Evolutionary conservation across 352 stramenopile species (phyloP).

Genomic region (Proteromonas lacertae): DNA sequence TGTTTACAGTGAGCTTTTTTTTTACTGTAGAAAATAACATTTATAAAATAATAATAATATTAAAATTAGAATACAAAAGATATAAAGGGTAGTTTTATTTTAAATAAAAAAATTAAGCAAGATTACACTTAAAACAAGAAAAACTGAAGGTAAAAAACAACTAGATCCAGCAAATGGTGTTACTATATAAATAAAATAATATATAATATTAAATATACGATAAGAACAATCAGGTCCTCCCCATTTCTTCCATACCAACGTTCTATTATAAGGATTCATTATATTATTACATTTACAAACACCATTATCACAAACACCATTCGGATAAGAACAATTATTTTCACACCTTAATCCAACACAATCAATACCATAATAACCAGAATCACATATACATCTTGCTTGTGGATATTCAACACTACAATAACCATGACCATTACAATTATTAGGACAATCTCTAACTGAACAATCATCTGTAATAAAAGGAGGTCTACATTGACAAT

Average conservation of each 20-base stretch:
- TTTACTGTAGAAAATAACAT: too few species aligned
- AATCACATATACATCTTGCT: constrained; percentile 59
- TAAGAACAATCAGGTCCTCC: too few species aligned
- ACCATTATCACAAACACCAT: constrained; percentile 50
- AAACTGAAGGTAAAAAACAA: too few species aligned
- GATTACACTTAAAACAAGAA: too few species aligned
- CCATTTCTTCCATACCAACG: constrained; percentile 19
- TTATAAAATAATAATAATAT: too few species aligned
- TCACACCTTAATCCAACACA: constrained; percentile 52
- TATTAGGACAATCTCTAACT: constrained; percentile 53
- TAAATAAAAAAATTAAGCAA: too few species aligned
- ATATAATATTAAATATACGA: too few species aligned
- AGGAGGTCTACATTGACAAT: constrained; percentile 57
- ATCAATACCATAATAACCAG: constrained; percentile 63
- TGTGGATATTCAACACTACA: constrained; percentile 78
- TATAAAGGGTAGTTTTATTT: too few species aligned
- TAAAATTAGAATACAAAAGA: too few species aligned
- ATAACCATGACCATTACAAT: constrained; percentile 50
- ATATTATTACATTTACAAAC: constrained; percentile 52
- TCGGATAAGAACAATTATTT: constrained; percentile 83
- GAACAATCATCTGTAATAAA: constrained; percentile 63
- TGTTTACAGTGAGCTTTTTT: too few species aligned
- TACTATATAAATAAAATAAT: too few species aligned
- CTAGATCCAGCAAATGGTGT: too few species aligned
- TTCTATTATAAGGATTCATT: constrained; percentile 72